Evolutionary conservation across 352 stramenopile genomes (phyloP).

Genomic region (Globisporangium polare): DNA sequence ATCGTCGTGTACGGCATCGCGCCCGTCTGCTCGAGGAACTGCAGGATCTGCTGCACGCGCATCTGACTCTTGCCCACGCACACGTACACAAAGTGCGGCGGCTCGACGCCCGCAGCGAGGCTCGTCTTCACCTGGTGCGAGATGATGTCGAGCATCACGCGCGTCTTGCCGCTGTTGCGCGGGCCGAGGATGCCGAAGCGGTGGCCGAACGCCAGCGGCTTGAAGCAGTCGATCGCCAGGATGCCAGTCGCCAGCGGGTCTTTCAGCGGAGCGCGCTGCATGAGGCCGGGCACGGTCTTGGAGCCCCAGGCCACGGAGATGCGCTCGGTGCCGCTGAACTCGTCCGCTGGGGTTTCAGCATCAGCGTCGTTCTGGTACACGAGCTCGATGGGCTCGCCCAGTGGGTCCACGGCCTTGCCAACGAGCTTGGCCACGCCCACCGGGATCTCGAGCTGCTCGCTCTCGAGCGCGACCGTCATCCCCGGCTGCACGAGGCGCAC

Average conservation of each 20-base stretch:
- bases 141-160: slow-evolving; percentile 63
- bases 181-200: slow-evolving; percentile 65
- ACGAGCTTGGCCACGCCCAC: slow-evolving; percentile 40
- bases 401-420: slow-evolving; percentile 43
- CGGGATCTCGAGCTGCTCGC: slow-evolving; percentile 43
- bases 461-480: slow-evolving; percentile 61
- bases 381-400: slow-evolving; percentile 34
- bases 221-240: slow-evolving; percentile 71
- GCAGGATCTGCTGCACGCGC: slow-evolving; percentile 62
- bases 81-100: slow-evolving; percentile 77
- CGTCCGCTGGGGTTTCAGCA: not conserved
- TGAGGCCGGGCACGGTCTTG: slow-evolving; percentile 62
- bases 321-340: slow-evolving; percentile 7
- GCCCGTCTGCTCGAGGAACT: slow-evolving; percentile 43
- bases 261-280: slow-evolving; percentile 48
- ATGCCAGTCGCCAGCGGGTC: slow-evolving; percentile 58
- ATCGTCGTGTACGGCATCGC: slow-evolving; percentile 60
- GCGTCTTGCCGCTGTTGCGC: slow-evolving; percentile 69
- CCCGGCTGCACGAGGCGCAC: slow-evolving; percentile 33
- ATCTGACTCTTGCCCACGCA: slow-evolving; percentile 52
- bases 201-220: slow-evolving; percentile 68
- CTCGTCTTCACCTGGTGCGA: slow-evolving; percentile 42
- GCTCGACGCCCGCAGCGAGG: slow-evolving; percentile 20
- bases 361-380: slow-evolving; percentile 13
- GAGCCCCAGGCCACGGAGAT: slow-evolving; percentile 49